Evolutionary conservation across 768 basidiomycete genomes (phyloP), one percentile per base, ranked within the genome.

Genomic region (Hemileccinum rubropunctum): DNA sequence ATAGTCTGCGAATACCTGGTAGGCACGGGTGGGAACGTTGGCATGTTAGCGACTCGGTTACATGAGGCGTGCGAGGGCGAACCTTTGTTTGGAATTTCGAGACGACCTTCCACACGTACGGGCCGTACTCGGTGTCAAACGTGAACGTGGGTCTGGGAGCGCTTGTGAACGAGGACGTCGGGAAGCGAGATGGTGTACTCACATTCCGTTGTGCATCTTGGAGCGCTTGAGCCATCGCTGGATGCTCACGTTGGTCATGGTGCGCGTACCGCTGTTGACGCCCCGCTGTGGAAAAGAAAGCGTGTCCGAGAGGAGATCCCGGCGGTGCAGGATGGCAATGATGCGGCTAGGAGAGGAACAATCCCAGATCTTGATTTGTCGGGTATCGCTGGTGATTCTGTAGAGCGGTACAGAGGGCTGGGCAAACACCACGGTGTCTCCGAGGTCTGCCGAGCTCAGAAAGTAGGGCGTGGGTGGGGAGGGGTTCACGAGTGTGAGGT

Each of bases 211-310:
- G 3, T 51, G 27, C 13, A 57, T 35, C 36, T 61, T 69, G 28
- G 52, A 58, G 28, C 52, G 61, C 49, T 52, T 62, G 18, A 67
- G 51, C 66, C 66, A 67, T 42, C 64, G 58, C 18, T 61, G 65
- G 8, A 65, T 15, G 45, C 32, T 58, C 26, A 63, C 11, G 4
- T 57, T 56, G 9, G 27, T 7, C 12, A 35, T 40, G 2, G 23
- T 3, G 7, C 37, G 20, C 28, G 11, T 30, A 9, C 30, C 14
- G 12, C 33, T 23, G 11, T 32, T 17, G 10, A n/a, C 18, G 21
- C 30, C 32, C 13, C 53, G 55, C 17, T 41, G 48, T n/a, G 66
- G 61, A 38, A 67, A 69, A 14, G 59, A 61, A 9, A 67, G 53
- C 4, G 53, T 65, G 18, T 69, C 58, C 7, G 57, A 48, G 38